Evolutionary conservation across 2,329 filamentous ascomycete species (phyloP).

Genomic region (Nemania sp.): DNA sequence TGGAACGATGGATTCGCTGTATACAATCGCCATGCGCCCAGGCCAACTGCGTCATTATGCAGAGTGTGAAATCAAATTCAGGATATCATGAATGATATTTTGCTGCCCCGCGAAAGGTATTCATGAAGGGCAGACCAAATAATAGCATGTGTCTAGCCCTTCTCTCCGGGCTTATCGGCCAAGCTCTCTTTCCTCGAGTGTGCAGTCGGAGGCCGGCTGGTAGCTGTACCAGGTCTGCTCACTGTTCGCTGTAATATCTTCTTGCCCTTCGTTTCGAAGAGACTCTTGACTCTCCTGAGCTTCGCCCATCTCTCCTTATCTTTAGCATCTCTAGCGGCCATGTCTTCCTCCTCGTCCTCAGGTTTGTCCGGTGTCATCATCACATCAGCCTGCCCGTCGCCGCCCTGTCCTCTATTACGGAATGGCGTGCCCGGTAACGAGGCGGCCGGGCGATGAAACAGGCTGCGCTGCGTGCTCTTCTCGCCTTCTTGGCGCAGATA

Average conservation of each 20-base stretch:
- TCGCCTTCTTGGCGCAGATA: constrained; percentile 49
- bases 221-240: constrained; percentile 47
- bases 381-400: constrained; percentile 28
- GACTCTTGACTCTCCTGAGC: constrained; percentile 69
- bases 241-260: constrained; percentile 53
- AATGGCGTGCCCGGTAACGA: constrained; percentile 36
- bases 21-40: background rate
- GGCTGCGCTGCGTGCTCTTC: constrained; percentile 37
- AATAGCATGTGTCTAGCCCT: constrained; percentile 14
- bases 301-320: constrained; percentile 76
- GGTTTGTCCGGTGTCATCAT: constrained; percentile 32
- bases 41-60: background rate
- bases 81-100: constrained; percentile 13
- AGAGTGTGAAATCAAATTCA: background rate
- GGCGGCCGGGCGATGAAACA: constrained; percentile 32
- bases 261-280: constrained; percentile 67
- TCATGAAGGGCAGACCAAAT: background rate
- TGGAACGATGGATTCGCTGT: background rate
- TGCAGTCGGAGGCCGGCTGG: constrained; percentile 34
- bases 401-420: constrained; percentile 21
- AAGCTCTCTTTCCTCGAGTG: constrained; percentile 32
- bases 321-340: constrained; percentile 55
- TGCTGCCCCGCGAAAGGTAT: background rate
- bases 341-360: constrained; percentile 53
- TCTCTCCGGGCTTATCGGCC: constrained; percentile 26